Evolutionary conservation across 768 basidiomycete species (phyloP), one percentile per base, ranked within the genome.

Genomic region (Pisolithus microcarpus): DNA sequence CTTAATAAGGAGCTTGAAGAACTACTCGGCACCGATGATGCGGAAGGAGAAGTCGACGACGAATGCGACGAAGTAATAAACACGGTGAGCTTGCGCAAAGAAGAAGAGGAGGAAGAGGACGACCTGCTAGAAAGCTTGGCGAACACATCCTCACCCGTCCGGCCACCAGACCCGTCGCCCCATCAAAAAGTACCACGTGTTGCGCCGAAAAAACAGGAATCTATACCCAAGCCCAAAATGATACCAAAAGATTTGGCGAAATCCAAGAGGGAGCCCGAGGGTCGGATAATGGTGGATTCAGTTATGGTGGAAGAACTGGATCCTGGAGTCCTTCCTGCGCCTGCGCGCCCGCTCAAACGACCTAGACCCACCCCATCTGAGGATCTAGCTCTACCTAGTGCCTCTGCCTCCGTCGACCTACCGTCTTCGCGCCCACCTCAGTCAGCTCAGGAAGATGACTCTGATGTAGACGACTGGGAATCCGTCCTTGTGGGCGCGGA

Each of bases 401-500:
- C 58, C 46, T 53, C 70, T 46, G 48, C 61, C 47, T 47, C 70
- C 53, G 15, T 65, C 63, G 9, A 64, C 56, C 43, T 70, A 7
- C 68, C 66, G 8, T 61, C 66, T 37, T 59, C 55, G 50, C 63
- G 55, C 56, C 63, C 38, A 55, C 65, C 37, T 46, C 61, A 44
- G 34, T 61, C 30, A 24, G 57, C 55, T 15, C 66, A 59, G 56
- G 61, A 38, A 13, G 57, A 58, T 5, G 74, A 65, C 2, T 69
- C 71, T 3, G 73, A 75, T 18, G 67, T 75, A 4, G 81, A 70
- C 18, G 78, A 76, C 16, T 83, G 80, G 81, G 79, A 81, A 50
- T 65, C 70, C 40, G 73, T 79, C 0, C 45, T 46, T 36, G 55
- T 63, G 15, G 60, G 56, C 23, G 54, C 50, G 19, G 56, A 65